These are phyloP conservation scores for Orbilia quercus DNA, from an alignment of 2,329 filamentous ascomycete genomes.

Conservation along the genomic window DNA sequence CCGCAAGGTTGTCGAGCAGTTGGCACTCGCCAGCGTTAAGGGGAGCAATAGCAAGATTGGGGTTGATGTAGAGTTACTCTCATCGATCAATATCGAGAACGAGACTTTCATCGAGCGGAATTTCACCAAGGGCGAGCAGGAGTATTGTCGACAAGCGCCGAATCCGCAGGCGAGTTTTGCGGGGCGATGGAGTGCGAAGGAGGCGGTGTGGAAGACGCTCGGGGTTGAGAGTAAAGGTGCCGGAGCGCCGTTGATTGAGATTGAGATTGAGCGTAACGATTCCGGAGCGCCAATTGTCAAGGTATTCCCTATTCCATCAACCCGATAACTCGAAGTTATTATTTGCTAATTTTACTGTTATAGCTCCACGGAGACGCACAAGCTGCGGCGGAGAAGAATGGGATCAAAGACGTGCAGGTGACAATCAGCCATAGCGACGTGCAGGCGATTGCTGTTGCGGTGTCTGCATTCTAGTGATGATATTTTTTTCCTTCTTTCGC, in stretches of 20 bases:
- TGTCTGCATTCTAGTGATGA: conserved; percentile 77
- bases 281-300: conserved; percentile 84
- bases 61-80: conserved; percentile 91
- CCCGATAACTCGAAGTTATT: conserved; percentile 22
- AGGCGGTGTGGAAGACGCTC: conserved; percentile 97
- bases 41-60: conserved; percentile 80
- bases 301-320: conserved; percentile 70
- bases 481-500: neutral
- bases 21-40: conserved; percentile 74
- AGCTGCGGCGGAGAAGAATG: conserved; percentile 82
- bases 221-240: conserved; percentile 87
- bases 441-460: conserved; percentile 93
- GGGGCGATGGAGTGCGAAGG: conserved; percentile 96
- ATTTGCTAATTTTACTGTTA: conserved; percentile 63
- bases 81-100: conserved; percentile 89
- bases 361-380: conserved; percentile 89
- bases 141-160: conserved; percentile 83
- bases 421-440: conserved; percentile 96
- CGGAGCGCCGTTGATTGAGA: conserved; percentile 89
- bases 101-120: conserved; percentile 94
- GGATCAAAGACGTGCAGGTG: conserved; percentile 87
- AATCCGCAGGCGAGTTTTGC: conserved; percentile 90
- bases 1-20: conserved; percentile 78
- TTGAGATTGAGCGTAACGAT: conserved; percentile 86
- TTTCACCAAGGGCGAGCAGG: conserved; percentile 85